Evolutionary conservation across 2,329 filamentous ascomycete genomes (phyloP).

Genomic region (Fusarium sp.): DNA sequence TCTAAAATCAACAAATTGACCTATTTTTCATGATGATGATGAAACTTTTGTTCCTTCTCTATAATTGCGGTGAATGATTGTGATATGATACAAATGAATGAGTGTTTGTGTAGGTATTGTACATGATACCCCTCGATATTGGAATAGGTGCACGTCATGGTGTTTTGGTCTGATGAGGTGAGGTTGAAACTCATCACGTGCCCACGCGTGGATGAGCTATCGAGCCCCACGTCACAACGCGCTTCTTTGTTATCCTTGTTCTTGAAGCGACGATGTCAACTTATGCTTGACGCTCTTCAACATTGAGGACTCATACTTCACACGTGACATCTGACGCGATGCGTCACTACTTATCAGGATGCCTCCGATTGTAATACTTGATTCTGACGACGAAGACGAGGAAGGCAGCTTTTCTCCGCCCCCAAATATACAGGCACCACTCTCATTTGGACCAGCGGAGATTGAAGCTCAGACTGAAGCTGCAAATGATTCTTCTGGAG

Average conservation of each 20-base stretch:
- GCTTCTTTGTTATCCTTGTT: constrained; percentile 6
- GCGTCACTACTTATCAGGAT: constrained; percentile 20
- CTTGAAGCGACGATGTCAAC: constrained; percentile 7
- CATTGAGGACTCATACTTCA: background rate
- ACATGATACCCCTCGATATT: too few relatives aligned
- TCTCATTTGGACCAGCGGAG: background rate
- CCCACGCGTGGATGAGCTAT: constrained; percentile 16
- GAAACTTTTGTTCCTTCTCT: constrained; percentile 12
- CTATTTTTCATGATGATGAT: constrained; percentile 39
- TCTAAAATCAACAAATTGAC: constrained; percentile 45
- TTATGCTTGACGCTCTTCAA: background rate
- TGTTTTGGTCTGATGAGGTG: background rate
- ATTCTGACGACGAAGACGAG: constrained; percentile 53
- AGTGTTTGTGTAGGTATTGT: background rate
- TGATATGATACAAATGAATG: background rate
- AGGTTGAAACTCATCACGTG: constrained; percentile 27
- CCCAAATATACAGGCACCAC: constrained; percentile 5
- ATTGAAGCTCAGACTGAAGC: constrained; percentile 4
- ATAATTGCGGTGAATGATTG: background rate
- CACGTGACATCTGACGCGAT: constrained; percentile 2
- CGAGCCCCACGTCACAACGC: constrained; percentile 24
- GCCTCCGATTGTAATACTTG: constrained; percentile 47
- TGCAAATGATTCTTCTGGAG: constrained; percentile 36
- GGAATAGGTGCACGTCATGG: background rate
- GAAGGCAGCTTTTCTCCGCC: constrained; percentile 39